Evolutionary conservation across 2,329 filamentous ascomycete genomes (phyloP), one percentile per base, ranked within the genome.

Genomic region (Colletotrichum caudatum): DNA sequence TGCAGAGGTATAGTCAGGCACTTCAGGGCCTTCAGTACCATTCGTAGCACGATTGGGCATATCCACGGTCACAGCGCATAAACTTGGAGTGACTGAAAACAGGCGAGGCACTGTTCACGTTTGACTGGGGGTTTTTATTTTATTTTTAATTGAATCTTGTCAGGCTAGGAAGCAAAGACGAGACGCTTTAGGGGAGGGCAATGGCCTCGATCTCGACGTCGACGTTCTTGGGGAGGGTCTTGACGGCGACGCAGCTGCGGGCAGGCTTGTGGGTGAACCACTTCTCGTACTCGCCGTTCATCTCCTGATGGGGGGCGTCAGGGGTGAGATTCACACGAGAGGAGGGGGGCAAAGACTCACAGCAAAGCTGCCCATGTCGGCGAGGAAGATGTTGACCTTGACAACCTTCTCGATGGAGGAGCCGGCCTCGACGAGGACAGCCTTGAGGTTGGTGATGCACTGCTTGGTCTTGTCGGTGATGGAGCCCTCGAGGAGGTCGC

Each of bases 171-270:
- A 35, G 29, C 12, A 41, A 26, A n/a, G 6, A 20, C 7, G 37
- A 41, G 14, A 26, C 39, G 4, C 61, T 80, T 80, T 82, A 91
- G 74, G 91, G 87, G 66, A 92, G 85, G 68, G 94, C 94, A 85
- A 96, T 92, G 80, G 91, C 93, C 87, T 97, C 94, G 80, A 97
- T 96, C 87, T 97, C 94, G 33, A 97, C 91, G 72, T 94, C 91
- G 53, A 94, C 94, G 68, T 91, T 91, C 87, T 95, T 94, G 73
- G 94, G 94, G 74, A 97, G 88, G 77, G 93, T 90, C 87, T 96
- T 95, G 75, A 97, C 95, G 6, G 94, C 94, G 65, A 97, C 94
- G 80, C 94, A 97, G 84, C 92, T 94, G 76, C 94, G 89, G n/a
- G 93, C 92, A 26, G 94, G 94, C 88, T 94, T 95, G 84, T 94